These are phyloP conservation scores for Venturia carpophila DNA, from an alignment of 2,329 filamentous ascomycete species.

Conservation along the genomic window DNA sequence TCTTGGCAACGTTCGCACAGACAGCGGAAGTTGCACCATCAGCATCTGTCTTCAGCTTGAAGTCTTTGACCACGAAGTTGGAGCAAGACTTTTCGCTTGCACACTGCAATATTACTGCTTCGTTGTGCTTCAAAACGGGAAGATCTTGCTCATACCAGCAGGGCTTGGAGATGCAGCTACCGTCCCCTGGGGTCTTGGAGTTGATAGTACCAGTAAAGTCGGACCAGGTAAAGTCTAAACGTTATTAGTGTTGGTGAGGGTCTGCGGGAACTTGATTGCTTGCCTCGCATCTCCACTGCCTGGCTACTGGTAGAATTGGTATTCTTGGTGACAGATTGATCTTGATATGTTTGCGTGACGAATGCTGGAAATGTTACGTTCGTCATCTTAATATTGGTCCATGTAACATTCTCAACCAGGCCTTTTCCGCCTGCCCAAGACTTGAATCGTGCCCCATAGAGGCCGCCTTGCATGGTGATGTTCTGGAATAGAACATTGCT, in stretches of 20 bases:
- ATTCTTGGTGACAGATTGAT: constrained; percentile 32
- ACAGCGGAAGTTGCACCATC: neutral
- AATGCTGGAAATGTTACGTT: constrained; percentile 42
- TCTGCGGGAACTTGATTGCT: constrained; percentile 22
- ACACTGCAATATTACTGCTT: constrained; percentile 35
- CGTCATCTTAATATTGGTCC: constrained; percentile 37
- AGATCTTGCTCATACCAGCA: constrained; percentile 40
- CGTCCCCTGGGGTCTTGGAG: constrained; percentile 36
- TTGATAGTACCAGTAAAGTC: constrained; percentile 38
- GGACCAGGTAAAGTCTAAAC: constrained; percentile 37
- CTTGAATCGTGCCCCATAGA: constrained; percentile 37
- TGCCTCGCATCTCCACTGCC: neutral
- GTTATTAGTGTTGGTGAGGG: constrained; percentile 31
- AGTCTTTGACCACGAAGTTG: constrained; percentile 23
- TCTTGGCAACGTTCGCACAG: neutral
- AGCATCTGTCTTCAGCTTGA: constrained; percentile 18
- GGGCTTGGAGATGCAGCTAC: constrained; percentile 36
- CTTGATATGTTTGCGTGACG: constrained; percentile 40
- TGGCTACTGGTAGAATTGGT: constrained; percentile 23
- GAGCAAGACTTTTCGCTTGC: constrained; percentile 28
- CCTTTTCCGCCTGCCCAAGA: constrained; percentile 38
- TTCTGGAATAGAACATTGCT: constrained; percentile 38
- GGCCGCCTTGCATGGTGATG: constrained; percentile 34
- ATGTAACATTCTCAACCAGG: constrained; percentile 37
- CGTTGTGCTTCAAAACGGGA: constrained; percentile 33